Conservation (phyloP, 495 filamentous ascomycete genomes). For the Neurospora sp. region DNA sequence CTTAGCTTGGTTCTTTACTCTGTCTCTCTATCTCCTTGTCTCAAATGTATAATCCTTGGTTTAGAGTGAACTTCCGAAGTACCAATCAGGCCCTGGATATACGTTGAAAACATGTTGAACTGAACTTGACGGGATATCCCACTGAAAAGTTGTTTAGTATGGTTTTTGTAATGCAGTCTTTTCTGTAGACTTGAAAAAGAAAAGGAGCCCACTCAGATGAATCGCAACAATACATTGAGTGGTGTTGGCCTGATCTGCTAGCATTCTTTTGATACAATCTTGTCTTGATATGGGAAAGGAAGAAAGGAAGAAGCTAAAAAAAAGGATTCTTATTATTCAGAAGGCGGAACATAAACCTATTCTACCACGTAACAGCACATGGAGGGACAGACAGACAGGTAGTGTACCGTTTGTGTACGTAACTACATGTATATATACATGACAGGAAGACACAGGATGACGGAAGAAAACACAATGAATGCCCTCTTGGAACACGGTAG, state of each 20-base stretch:
- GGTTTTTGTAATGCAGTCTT: too few species aligned
- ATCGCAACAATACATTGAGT: too few species aligned
- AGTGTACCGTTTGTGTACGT: neutral
- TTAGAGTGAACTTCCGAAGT: neutral
- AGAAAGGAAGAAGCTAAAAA: too few species aligned
- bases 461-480: neutral
- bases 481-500: neutral
- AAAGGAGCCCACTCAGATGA: too few species aligned
- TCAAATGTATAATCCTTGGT: neutral
- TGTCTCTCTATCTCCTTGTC: neutral
- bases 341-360: too few species aligned
- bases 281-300: too few species aligned
- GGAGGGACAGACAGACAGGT: neutral
- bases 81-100: neutral
- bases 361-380: neutral
- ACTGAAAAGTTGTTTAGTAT: too few species aligned
- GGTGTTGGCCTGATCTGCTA: too few species aligned
- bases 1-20: neutral
- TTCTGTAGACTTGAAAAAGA: too few species aligned
- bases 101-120: neutral
- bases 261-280: too few species aligned
- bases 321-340: too few species aligned
- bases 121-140: too few species aligned
- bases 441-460: neutral
- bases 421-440: neutral